Percentiles rank a stretch among this genome's conserved stretches.
phyloP scores from a whole-genome alignment of 495 filamentous ascomycete genomes.

The Penicillium atrosanguineum region DNA sequence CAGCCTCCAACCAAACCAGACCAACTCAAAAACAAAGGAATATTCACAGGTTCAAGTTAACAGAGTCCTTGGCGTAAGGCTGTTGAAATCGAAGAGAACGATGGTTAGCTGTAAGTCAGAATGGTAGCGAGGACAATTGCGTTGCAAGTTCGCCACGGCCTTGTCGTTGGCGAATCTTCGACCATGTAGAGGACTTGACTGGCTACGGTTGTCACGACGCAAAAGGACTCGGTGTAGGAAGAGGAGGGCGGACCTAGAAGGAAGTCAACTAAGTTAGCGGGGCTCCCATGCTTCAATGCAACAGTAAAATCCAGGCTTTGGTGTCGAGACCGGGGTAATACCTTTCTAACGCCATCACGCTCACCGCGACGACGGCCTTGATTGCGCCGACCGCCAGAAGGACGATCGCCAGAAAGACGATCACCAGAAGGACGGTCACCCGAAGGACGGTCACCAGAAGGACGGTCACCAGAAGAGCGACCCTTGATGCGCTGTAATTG shows the following conservation, averaged over 20 bases:
- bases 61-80: constrained; percentile 54
- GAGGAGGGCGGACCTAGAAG: constrained; percentile 42
- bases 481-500: constrained; percentile 31
- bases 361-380: constrained; percentile 60
- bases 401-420: constrained; percentile 53
- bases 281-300: neutral
- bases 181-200: constrained; percentile 28
- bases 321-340: constrained; percentile 24
- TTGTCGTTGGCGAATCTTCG: constrained; percentile 31
- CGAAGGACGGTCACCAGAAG: constrained; percentile 57
- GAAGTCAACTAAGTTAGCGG: constrained; percentile 29
- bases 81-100: constrained; percentile 50
- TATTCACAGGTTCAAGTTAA: constrained; percentile 55
- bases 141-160: constrained; percentile 36
- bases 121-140: constrained; percentile 42
- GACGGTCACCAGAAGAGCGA: constrained; percentile 39
- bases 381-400: constrained; percentile 52
- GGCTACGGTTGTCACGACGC: constrained; percentile 40
- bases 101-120: constrained; percentile 56
- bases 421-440: constrained; percentile 44
- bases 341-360: constrained; percentile 76
- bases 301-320: neutral
- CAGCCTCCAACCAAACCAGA: constrained; percentile 11
- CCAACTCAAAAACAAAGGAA: constrained; percentile 1
- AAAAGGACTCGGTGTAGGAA: constrained; percentile 38